A percentile compares a stretch with the other conserved stretches of the same genome.
Evolutionary conservation across 2,329 filamentous ascomycete species (phyloP).

Genomic region (Beauveria pseudobassiana): DNA sequence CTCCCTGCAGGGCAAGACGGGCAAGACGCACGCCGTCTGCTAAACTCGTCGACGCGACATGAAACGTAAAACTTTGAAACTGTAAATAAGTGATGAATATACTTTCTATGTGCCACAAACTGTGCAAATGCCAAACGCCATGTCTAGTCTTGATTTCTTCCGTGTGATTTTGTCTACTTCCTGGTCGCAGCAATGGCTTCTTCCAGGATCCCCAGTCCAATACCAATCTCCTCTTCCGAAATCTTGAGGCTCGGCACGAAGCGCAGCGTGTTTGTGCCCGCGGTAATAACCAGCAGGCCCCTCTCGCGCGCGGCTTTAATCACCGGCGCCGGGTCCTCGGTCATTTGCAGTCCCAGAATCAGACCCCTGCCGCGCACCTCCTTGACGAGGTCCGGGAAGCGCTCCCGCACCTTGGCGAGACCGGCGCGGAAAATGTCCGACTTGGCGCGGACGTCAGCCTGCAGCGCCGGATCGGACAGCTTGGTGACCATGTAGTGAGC

Average conservation of each 20-base stretch:
- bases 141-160: neutral
- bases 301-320: conserved; percentile 81
- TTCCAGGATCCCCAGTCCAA: conserved; percentile 69
- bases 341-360: conserved; percentile 80
- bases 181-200: conserved; percentile 48
- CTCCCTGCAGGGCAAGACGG: conserved; percentile 80
- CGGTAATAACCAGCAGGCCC: conserved; percentile 84
- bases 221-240: conserved; percentile 69
- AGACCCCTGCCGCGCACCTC: conserved; percentile 79
- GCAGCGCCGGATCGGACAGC: conserved; percentile 63
- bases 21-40: conserved; percentile 85
- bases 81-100: neutral
- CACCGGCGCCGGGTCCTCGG: conserved; percentile 62
- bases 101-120: neutral
- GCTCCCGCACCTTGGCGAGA: conserved; percentile 38
- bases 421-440: conserved; percentile 39
- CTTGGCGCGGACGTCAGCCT: conserved; percentile 63
- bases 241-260: conserved; percentile 87
- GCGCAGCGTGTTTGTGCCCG: conserved; percentile 82
- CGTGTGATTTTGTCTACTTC: conserved; percentile 13
- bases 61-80: neutral
- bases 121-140: neutral
- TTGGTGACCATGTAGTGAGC: conserved; percentile 79
- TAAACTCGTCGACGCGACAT: conserved; percentile 32
- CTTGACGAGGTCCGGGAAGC: conserved; percentile 60